Percentiles rank a stretch among this genome's conserved stretches.
These are phyloP conservation scores for Kluyveromyces siamensis DNA, from an alignment of 805 yeast species.

Conservation along the genomic window DNA sequence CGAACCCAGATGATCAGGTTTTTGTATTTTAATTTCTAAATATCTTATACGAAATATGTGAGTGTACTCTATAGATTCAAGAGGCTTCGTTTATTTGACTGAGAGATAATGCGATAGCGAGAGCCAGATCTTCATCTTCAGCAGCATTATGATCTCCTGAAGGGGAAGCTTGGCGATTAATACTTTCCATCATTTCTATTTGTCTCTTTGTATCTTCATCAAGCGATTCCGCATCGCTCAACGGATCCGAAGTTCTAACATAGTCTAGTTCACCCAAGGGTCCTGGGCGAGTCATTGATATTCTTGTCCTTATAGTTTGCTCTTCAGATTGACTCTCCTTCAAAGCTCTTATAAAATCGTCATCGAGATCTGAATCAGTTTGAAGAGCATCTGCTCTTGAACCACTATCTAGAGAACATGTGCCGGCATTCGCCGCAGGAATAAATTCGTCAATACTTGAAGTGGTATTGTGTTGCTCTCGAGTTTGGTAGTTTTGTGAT, in stretches of 20 bases:
- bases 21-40: conserved; percentile 38
- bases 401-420: background rate
- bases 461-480: background rate
- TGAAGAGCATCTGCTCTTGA: background rate
- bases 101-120: conserved; percentile 28
- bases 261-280: conserved; percentile 4
- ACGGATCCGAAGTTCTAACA: background rate
- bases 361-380: conserved; percentile 5
- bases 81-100: conserved; percentile 15
- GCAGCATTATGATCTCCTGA: background rate
- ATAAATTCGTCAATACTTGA: no score
- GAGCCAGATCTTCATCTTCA: conserved; percentile 23
- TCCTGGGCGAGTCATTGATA: conserved; percentile 3
- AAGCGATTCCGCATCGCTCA: conserved; percentile 2
- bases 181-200: background rate
- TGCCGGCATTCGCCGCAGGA: background rate
- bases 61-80: background rate
- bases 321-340: conserved; percentile 13
- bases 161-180: background rate
- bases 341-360: conserved; percentile 12
- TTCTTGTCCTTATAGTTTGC: background rate
- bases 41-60: background rate
- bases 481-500: conserved; percentile 12
- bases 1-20: conserved; percentile 46
- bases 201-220: conserved; percentile 3